Conservation (phyloP, 352 stramenopile genomes). For the Bremia lactucae region DNA sequence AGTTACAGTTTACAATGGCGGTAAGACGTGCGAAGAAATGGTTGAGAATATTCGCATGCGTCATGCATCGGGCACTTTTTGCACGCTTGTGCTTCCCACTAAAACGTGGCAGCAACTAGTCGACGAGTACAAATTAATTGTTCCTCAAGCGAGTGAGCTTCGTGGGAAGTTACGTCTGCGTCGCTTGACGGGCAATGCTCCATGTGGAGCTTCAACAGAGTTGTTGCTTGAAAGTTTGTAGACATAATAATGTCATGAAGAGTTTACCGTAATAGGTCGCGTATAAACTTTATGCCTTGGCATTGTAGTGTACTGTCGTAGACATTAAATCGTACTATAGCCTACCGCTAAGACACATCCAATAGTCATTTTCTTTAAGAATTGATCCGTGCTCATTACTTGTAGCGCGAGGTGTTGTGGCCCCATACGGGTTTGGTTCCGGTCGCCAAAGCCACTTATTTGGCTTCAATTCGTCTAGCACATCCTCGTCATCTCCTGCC, state of each 20-base stretch:
- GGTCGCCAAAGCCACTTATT: constrained; percentile 57
- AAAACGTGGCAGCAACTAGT: constrained; percentile 37
- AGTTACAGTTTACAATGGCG: constrained; percentile 44
- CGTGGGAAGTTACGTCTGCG: constrained; percentile 44
- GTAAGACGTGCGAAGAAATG: constrained; percentile 71
- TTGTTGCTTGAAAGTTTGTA: constrained; percentile 36
- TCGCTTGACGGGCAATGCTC: constrained; percentile 40
- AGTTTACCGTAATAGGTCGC: too few species aligned
- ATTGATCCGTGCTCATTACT: constrained; percentile 42
- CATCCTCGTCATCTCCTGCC: constrained; percentile 68
- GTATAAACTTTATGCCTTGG: too few species aligned
- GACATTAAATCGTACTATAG: background rate
- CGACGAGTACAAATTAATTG: constrained; percentile 23
- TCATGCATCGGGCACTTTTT: constrained; percentile 70
- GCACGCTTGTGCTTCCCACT: constrained; percentile 46
- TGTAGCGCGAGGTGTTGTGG: constrained; percentile 34
- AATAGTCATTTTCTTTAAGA: constrained; percentile 73
- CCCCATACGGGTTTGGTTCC: constrained; percentile 58
- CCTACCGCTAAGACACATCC: constrained; percentile 58
- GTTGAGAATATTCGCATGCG: constrained; percentile 84
- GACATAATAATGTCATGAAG: too few species aligned
- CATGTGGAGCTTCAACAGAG: constrained; percentile 29
- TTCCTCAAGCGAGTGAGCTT: constrained; percentile 36
- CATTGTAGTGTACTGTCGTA: background rate
- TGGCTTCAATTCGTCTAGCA: constrained; percentile 39